Evolutionary conservation across 2,329 filamentous ascomycete genomes (phyloP), one percentile per base, ranked within the genome.

Genomic region (Rhynchosporium agropyri): DNA sequence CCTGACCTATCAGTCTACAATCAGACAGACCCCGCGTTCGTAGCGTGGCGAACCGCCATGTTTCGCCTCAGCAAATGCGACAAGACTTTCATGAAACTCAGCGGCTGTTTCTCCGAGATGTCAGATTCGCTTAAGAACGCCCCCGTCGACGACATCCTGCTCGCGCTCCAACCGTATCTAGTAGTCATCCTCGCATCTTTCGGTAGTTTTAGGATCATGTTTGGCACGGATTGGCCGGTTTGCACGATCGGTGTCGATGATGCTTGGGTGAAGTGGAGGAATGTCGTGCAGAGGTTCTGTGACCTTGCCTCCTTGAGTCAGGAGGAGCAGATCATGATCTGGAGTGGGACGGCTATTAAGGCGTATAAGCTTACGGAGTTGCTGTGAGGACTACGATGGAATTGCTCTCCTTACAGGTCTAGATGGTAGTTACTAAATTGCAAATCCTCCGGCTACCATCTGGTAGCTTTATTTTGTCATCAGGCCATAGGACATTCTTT

Each of bases 161-260:
- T 83, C 65, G 81, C 82, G 46, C 80, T 90, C 26, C 80, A 83
- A 63, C 87, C 88, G 29, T 96, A 91, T 88, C 83, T 91, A 2
- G 84, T 87, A 64, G 84, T 89, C 58, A 78, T 93, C 0, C 84
- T 96, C 58, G 83, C 86, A 33, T 83, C 83, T 1, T 97, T 97
- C 72, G 87, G 89, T 1, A 78, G 89, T 0, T 74, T 79, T 28
- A 83, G 91, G 67, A 83, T 95, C 73, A 92, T 98, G 88, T 97
- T 95, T 76, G 93, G 89, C 29, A 93, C 89, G 67, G 92, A 97
- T 76, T 98, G 94, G 94, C 93, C 94, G 2, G 89, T 97, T 0
- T 96, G 92, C 77, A 93, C 91, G 66, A 78, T 91, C 40, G 84
- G 84, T 0, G 77, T 79, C 49, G 69, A 74, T 33, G 72, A 72